Evolutionary conservation across 192 early-diverging fungal species (phyloP).

Genomic region (Linnemannia hyalina): DNA sequence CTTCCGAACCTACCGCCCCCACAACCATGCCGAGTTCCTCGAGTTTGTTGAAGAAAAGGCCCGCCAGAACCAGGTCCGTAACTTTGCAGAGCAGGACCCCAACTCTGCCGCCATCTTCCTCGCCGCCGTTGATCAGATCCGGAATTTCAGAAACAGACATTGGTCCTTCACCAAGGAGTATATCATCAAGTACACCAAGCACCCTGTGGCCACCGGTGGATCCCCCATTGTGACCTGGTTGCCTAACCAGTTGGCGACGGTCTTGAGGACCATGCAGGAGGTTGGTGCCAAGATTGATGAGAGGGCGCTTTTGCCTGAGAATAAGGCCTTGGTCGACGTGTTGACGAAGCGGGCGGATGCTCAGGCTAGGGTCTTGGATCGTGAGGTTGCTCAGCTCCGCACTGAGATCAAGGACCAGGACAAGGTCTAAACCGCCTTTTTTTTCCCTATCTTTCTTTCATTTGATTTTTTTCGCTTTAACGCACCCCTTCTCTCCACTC

Average conservation of each 20-base stretch:
- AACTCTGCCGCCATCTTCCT: constrained; percentile 76
- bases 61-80: constrained; percentile 61
- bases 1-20: constrained; percentile 83
- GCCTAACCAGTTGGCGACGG: constrained; percentile 77
- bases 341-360: constrained; percentile 69
- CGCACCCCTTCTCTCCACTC: background rate
- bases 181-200: constrained; percentile 80
- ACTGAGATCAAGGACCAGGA: constrained; percentile 56
- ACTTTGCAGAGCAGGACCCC: constrained; percentile 72
- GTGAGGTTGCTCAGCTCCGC: constrained; percentile 72
- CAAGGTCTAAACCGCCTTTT: constrained; percentile 27
- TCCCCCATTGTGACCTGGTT: constrained; percentile 79
- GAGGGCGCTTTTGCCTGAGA: constrained; percentile 67
- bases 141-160: constrained; percentile 88
- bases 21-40: constrained; percentile 84
- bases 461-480: background rate
- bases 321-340: constrained; percentile 72
- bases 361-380: constrained; percentile 72
- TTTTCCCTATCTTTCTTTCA: background rate
- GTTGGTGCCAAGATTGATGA: constrained; percentile 68
- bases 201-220: constrained; percentile 84
- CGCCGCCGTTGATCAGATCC: constrained; percentile 85
- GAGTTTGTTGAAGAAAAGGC: constrained; percentile 73
- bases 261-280: constrained; percentile 72
- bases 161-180: constrained; percentile 93